A percentile compares a stretch with the other conserved stretches of the same genome.
Conservation (phyloP, 23 red algal genomes). For the Gracilaria caudata region DNA sequence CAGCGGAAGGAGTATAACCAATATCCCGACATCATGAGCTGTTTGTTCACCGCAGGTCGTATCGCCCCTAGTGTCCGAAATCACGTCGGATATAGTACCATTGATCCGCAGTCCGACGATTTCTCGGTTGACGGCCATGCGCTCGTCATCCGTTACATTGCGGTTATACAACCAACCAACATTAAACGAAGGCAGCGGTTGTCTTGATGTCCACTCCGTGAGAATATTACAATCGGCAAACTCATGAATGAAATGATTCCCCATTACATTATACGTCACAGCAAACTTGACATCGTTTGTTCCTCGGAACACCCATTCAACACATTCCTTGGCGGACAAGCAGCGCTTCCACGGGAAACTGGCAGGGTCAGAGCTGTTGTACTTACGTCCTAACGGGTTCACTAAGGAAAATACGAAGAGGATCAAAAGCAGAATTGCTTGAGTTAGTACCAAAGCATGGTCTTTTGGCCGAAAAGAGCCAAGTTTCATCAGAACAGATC, state of each 20-base stretch:
- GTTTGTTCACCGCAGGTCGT: neutral
- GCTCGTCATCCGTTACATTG: neutral
- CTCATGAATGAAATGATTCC: constrained; percentile 33
- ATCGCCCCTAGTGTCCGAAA: constrained; percentile 6
- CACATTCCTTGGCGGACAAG: constrained; percentile 21
- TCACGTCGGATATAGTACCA: neutral
- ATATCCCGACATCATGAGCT: neutral
- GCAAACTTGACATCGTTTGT: constrained; percentile 29
- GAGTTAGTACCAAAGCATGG: neutral
- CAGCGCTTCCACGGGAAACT: constrained; percentile 44
- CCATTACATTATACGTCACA: constrained; percentile 37
- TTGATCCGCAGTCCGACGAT: constrained; percentile 41
- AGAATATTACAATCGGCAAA: constrained; percentile 18
- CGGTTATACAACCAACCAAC: constrained; percentile 50
- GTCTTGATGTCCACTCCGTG: constrained; percentile 24
- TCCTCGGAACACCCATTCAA: constrained; percentile 34
- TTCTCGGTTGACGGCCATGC: constrained; percentile 5
- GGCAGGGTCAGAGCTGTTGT: constrained; percentile 1
- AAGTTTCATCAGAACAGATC: neutral
- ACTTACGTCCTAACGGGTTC: constrained; percentile 15
- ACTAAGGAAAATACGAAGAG: neutral
- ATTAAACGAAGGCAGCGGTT: constrained; percentile 35
- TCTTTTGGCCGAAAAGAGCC: neutral
- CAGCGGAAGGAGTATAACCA: constrained; percentile 9
- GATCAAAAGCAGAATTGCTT: neutral